Conservation (phyloP, 257 asterid species). For the Scutellaria baicalensis region DNA sequence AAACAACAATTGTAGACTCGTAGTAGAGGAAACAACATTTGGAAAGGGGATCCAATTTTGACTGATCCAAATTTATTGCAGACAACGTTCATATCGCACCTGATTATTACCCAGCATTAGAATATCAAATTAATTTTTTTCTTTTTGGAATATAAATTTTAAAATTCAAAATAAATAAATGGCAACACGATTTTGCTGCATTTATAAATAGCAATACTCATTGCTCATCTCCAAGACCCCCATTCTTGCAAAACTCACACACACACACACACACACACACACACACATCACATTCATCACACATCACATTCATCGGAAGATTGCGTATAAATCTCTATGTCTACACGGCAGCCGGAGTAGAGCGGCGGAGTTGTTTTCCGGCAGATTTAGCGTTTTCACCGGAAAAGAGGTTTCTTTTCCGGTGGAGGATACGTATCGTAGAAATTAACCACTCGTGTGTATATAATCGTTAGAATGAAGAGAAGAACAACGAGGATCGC, state of each 20-base stretch:
- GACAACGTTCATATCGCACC: constrained; percentile 5
- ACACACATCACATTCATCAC: not conserved
- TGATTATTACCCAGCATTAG: not conserved
- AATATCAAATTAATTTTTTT: not conserved
- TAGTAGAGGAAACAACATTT: too few species aligned
- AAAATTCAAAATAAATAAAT: not conserved
- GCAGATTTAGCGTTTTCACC: constrained; percentile 3
- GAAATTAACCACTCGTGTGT: not conserved
- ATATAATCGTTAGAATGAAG: constrained; percentile 21
- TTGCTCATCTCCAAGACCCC: not conserved
- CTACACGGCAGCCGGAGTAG: constrained; percentile 3
- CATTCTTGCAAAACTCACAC: not conserved
- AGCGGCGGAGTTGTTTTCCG: not conserved
- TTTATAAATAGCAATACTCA: constrained; percentile 8
- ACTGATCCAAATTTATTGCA: not conserved
- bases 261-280: not conserved
- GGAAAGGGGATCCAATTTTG: too few species aligned
- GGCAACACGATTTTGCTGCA: constrained; percentile 19
- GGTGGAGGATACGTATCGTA: not conserved
- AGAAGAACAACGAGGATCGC: constrained; percentile 23
- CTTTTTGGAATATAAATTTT: not conserved
- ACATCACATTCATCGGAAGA: not conserved
- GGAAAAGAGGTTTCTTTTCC: constrained; percentile 16
- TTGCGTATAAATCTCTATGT: not conserved
- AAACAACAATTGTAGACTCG: too few species aligned